phyloP scores from a whole-genome alignment of 179 eudicot genomes.

The Nepenthes alata region DNA sequence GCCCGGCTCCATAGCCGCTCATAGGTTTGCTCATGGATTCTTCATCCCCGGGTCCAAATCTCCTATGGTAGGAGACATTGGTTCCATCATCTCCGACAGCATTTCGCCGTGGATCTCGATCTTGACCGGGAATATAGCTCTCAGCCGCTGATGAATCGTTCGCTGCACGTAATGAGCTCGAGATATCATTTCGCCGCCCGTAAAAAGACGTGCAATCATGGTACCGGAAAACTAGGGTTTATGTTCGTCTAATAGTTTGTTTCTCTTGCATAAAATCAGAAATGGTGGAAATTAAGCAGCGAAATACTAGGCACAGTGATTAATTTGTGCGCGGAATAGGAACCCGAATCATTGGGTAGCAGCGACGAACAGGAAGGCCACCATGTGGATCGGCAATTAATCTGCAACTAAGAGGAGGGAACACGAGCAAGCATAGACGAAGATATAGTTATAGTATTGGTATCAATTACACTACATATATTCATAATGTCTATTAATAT shows the following conservation, averaged over 20 bases:
- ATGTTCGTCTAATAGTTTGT: neutral
- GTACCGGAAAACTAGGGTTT: neutral
- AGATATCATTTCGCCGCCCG: neutral
- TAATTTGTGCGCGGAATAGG: too few species aligned
- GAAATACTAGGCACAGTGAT: too few species aligned
- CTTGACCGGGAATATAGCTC: slow-evolving; percentile 5
- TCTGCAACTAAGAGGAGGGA: too few species aligned
- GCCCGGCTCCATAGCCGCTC: slow-evolving; percentile 1
- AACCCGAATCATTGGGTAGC: too few species aligned
- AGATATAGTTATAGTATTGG: too few species aligned
- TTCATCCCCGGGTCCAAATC: slow-evolving; percentile 11
- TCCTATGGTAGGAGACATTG: neutral
- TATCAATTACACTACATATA: too few species aligned
- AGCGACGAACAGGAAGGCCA: too few species aligned
- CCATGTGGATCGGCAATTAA: too few species aligned
- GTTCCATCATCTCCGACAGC: neutral
- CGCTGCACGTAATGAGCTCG: slow-evolving; percentile 5
- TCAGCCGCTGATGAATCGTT: slow-evolving; percentile 13
- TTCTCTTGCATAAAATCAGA: too few species aligned
- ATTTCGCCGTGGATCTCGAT: neutral
- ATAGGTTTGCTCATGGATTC: slow-evolving; percentile 13
- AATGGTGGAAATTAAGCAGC: too few species aligned
- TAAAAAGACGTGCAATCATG: neutral
- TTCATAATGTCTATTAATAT: too few species aligned
- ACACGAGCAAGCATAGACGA: too few species aligned